Conservation (phyloP, 176 grass and related monocot genomes). For the Oropetium thomaeum region DNA sequence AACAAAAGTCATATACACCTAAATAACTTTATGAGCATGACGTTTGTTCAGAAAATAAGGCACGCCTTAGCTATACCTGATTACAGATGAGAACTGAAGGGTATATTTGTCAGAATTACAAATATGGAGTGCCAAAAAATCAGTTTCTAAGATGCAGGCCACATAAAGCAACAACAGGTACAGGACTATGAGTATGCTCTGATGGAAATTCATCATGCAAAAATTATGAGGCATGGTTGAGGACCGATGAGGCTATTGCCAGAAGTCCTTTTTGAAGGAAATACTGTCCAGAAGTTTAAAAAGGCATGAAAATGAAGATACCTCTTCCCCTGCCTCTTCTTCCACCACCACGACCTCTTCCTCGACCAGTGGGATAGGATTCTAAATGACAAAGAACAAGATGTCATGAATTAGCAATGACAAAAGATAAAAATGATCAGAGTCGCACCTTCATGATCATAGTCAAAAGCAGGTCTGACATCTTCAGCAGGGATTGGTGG, state of each 20-base stretch:
- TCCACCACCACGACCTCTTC: slow-evolving; percentile 58
- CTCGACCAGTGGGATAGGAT: slow-evolving; percentile 39
- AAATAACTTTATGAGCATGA: not conserved
- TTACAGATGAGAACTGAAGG: not conserved
- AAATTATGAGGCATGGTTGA: not conserved
- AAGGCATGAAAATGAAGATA: slow-evolving; percentile 27
- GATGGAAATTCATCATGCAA: not conserved
- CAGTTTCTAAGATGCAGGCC: not conserved
- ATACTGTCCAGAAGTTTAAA: not conserved
- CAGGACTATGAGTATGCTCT: not conserved
- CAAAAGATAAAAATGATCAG: not conserved
- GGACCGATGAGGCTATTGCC: not conserved
- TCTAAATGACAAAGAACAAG: slow-evolving; percentile 36
- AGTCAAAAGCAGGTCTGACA: slow-evolving; percentile 61
- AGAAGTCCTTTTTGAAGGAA: not conserved
- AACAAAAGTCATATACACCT: not conserved
- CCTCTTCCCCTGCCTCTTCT: slow-evolving; percentile 81
- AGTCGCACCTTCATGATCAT: slow-evolving; percentile 64
- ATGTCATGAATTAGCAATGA: not conserved
- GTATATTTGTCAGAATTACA: not conserved
- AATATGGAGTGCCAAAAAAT: not conserved
- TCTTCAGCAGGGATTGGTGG: slow-evolving; percentile 72
- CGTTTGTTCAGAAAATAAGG: not conserved
- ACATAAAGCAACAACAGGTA: slow-evolving; percentile 2
- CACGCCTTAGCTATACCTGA: not conserved